phyloP scores from a whole-genome alignment of 768 basidiomycete species.

The Tricholoma matsutake region DNA sequence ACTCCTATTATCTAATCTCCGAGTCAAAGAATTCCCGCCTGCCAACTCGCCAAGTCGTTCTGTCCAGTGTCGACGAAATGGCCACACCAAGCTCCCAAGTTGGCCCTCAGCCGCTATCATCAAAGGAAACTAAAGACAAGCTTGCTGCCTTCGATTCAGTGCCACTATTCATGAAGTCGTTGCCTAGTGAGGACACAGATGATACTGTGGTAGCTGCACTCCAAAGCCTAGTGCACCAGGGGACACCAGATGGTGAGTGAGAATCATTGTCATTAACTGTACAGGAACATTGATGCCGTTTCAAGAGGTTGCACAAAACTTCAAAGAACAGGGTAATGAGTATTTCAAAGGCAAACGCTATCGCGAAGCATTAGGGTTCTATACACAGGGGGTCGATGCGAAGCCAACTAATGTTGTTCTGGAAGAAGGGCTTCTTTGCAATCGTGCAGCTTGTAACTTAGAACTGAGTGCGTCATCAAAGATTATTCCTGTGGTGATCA shows the following conservation, averaged over 20 bases:
- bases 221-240: conserved; percentile 84
- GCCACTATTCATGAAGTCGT: conserved; percentile 90
- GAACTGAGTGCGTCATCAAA: conserved; percentile 61
- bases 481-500: conserved; percentile 1
- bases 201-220: conserved; percentile 75
- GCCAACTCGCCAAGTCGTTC: too few species aligned
- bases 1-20: too few species aligned
- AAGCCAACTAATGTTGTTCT: conserved; percentile 62
- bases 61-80: conserved; percentile 14
- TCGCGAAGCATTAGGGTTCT: conserved; percentile 87
- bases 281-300: not conserved
- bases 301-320: conserved; percentile 84
- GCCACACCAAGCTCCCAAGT: conserved; percentile 9
- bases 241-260: conserved; percentile 88
- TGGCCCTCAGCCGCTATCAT: conserved; percentile 35
- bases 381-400: conserved; percentile 85
- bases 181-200: conserved; percentile 68
- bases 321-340: conserved; percentile 95
- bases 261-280: conserved; percentile 4
- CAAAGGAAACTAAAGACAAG: conserved; percentile 34
- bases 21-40: too few species aligned
- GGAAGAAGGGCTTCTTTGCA: conserved; percentile 71
- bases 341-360: conserved; percentile 86
- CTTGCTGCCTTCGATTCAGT: conserved; percentile 54
- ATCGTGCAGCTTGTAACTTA: conserved; percentile 92